These are phyloP conservation scores for Colletotrichum sp. DNA, from an alignment of 2,329 filamentous ascomycete genomes.

Conservation along the genomic window DNA sequence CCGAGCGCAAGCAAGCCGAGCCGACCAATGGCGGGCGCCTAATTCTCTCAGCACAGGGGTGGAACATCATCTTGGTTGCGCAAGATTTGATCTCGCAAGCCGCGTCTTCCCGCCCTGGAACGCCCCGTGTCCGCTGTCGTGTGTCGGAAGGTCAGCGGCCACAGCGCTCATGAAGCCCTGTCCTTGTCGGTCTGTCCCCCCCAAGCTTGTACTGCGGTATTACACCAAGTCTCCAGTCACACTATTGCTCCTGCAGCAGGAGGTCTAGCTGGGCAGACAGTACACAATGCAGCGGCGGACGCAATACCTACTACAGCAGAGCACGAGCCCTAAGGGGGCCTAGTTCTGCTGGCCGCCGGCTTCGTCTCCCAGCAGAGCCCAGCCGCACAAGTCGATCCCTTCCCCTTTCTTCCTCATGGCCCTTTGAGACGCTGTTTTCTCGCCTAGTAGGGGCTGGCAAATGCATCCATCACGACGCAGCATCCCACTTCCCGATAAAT, in stretches of 20 bases:
- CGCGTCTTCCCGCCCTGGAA: constrained; percentile 16
- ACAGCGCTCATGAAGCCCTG: not conserved
- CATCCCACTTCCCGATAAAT: constrained; percentile 11
- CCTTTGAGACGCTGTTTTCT: not conserved
- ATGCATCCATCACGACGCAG: constrained; percentile 8
- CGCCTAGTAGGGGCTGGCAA: not conserved
- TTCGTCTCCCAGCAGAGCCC: not conserved
- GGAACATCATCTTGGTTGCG: constrained; percentile 3
- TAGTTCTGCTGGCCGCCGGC: not conserved
- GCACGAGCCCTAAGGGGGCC: not conserved
- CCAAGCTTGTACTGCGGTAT: not conserved
- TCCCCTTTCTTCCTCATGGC: not conserved
- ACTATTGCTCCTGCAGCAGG: not conserved
- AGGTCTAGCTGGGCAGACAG: not conserved
- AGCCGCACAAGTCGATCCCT: not conserved
- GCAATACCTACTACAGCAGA: not conserved
- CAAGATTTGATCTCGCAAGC: constrained; percentile 21
- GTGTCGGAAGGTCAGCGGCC: not conserved
- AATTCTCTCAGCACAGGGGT: not conserved
- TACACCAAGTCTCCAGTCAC: not conserved
- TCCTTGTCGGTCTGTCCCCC: constrained; percentile 1
- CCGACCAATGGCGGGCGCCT: not conserved
- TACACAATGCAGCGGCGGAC: not conserved
- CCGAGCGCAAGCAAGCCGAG: constrained; percentile 9
- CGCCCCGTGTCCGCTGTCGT: constrained; percentile 7